Conservation (phyloP, 1,284 basidiomycete species). For the Malassezia obtusa region DNA sequence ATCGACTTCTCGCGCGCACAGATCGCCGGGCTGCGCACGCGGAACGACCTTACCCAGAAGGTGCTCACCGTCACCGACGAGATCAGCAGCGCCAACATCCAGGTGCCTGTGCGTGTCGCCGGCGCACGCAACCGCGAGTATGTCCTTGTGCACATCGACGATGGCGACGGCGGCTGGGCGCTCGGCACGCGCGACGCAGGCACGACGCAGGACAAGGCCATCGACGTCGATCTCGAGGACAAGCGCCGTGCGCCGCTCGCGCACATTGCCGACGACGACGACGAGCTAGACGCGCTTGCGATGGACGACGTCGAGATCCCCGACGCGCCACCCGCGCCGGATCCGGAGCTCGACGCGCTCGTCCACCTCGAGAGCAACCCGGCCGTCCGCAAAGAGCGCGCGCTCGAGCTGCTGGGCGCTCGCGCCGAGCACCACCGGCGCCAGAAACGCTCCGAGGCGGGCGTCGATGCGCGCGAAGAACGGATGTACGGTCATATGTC, state of each 20-base stretch:
- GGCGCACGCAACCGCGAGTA: slow-evolving; percentile 90
- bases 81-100: slow-evolving; percentile 71
- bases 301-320: slow-evolving; percentile 43
- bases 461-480: slow-evolving; percentile 23
- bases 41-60: slow-evolving; percentile 87
- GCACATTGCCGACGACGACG: slow-evolving; percentile 19
- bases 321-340: slow-evolving; percentile 1
- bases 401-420: slow-evolving; percentile 24
- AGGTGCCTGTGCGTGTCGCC: slow-evolving; percentile 84
- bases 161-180: slow-evolving; percentile 77
- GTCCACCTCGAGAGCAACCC: slow-evolving; percentile 25
- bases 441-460: slow-evolving; percentile 28
- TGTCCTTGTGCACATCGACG: slow-evolving; percentile 77
- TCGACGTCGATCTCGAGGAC: slow-evolving; percentile 56
- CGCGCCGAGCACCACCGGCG: slow-evolving; percentile 31
- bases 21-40: slow-evolving; percentile 62
- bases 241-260: slow-evolving; percentile 25
- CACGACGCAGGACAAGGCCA: slow-evolving; percentile 65
- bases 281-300: slow-evolving; percentile 23
- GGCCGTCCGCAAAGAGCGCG: slow-evolving; percentile 28
- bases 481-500: slow-evolving; percentile 6
- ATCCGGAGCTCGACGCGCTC: slow-evolving; percentile 25
- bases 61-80: slow-evolving; percentile 84
- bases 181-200: slow-evolving; percentile 76
- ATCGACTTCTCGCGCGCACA: slow-evolving; percentile 93